These are phyloP conservation scores for Mycena indigotica DNA, from an alignment of 768 basidiomycete genomes.

Conservation along the genomic window DNA sequence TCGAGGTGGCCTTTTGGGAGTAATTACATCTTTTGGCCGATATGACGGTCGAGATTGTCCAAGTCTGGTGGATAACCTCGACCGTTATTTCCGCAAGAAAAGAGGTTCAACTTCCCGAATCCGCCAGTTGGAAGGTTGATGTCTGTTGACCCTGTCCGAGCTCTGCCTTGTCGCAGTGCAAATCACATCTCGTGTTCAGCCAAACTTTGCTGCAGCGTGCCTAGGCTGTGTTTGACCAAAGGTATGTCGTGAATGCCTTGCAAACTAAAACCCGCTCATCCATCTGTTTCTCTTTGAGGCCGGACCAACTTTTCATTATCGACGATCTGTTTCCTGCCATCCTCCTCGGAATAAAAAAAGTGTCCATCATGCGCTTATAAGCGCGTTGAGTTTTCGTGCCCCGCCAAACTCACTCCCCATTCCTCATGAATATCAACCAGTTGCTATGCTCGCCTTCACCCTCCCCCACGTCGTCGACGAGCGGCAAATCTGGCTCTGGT, in stretches of 20 bases:
- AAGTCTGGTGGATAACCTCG: constrained; percentile 1
- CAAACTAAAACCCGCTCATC: constrained; percentile 17
- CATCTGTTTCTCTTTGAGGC: constrained; percentile 7
- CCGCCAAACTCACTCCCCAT: neutral
- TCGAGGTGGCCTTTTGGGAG: constrained; percentile 1
- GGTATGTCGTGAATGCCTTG: constrained; percentile 9
- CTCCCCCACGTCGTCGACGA: constrained; percentile 5
- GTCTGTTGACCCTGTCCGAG: constrained; percentile 11
- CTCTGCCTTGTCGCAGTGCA: constrained; percentile 6
- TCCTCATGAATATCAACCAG: constrained; percentile 21
- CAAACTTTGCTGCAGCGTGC: constrained; percentile 19
- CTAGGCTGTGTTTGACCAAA: constrained; percentile 9
- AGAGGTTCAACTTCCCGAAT: neutral
- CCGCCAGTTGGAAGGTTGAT: neutral
- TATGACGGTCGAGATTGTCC: constrained; percentile 26
- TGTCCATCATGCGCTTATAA: constrained; percentile 13
- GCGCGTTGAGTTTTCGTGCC: neutral
- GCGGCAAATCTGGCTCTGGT: neutral
- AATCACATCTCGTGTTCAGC: constrained; percentile 3
- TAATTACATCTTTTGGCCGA: neutral
- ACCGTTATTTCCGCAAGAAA: constrained; percentile 11
- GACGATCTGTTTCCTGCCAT: constrained; percentile 10
- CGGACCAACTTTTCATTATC: neutral
- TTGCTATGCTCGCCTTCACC: constrained; percentile 15
- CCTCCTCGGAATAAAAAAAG: constrained; percentile 9